Conservation (phyloP, 805 yeast species). For the Candida succiphila region DNA sequence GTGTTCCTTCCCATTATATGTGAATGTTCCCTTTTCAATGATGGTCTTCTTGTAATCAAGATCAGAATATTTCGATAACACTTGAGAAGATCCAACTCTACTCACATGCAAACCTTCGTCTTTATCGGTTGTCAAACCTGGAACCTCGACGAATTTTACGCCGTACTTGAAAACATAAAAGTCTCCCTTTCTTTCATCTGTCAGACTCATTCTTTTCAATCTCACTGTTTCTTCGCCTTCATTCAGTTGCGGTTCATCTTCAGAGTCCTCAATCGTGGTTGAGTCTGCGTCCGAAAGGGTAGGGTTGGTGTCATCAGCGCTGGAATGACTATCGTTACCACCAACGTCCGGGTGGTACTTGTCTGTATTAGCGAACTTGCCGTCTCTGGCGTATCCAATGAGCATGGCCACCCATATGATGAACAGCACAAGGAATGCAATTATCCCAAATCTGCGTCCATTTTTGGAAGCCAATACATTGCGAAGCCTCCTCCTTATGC, state of each 20-base stretch:
- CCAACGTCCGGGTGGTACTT: constrained; percentile 9
- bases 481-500: not conserved
- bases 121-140: constrained; percentile 16
- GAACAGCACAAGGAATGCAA: constrained; percentile 9
- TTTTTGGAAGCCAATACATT: constrained; percentile 16
- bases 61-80: constrained; percentile 18
- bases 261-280: not conserved
- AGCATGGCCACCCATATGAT: constrained; percentile 18
- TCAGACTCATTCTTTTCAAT: constrained; percentile 13
- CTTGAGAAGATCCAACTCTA: constrained; percentile 5
- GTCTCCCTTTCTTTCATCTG: constrained; percentile 19
- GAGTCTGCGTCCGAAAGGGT: constrained; percentile 2
- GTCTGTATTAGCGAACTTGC: constrained; percentile 9
- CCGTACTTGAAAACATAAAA: constrained; percentile 17
- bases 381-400: constrained; percentile 12
- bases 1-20: constrained; percentile 29
- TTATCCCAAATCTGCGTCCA: constrained; percentile 5
- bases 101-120: constrained; percentile 37
- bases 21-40: constrained; percentile 24
- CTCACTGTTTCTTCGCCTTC: not conserved
- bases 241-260: not conserved
- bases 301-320: constrained; percentile 1
- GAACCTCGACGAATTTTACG: constrained; percentile 15
- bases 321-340: too few species aligned
- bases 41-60: constrained; percentile 20